phyloP scores from a whole-genome alignment of 345 rosid genomes.

The Trapa bicornis region DNA sequence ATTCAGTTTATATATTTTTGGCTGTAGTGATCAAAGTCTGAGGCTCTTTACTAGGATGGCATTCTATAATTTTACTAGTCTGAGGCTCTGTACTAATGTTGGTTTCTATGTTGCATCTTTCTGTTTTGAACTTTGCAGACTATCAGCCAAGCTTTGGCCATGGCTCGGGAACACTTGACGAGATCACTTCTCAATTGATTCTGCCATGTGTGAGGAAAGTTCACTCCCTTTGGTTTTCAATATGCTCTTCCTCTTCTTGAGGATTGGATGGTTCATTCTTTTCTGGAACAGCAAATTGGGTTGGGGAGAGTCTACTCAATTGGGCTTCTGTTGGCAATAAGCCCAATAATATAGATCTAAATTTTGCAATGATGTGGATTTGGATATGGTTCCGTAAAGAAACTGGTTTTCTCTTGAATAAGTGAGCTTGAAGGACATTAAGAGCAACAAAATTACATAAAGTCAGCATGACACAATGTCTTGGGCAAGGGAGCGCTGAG shows the following conservation, averaged over 20 bases:
- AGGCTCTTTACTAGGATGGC: background rate
- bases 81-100: background rate
- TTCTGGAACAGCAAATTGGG: background rate
- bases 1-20: background rate
- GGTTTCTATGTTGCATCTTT: background rate
- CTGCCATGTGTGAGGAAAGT: background rate
- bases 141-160: constrained; percentile 47
- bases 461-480: too few species aligned
- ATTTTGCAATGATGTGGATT: too few species aligned
- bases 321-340: background rate
- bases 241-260: background rate
- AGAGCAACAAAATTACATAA: too few species aligned
- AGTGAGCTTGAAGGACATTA: too few species aligned
- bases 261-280: background rate
- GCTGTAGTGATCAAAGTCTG: background rate
- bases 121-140: constrained; percentile 26
- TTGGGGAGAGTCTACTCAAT: background rate
- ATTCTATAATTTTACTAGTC: too few species aligned
- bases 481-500: too few species aligned
- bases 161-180: constrained; percentile 56
- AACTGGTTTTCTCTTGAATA: too few species aligned
- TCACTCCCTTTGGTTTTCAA: background rate
- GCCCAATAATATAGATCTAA: too few species aligned
- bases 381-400: too few species aligned
- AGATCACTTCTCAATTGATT: constrained; percentile 42